phyloP scores from a whole-genome alignment of 768 basidiomycete genomes.

The Leucosporidium yakuticum region DNA sequence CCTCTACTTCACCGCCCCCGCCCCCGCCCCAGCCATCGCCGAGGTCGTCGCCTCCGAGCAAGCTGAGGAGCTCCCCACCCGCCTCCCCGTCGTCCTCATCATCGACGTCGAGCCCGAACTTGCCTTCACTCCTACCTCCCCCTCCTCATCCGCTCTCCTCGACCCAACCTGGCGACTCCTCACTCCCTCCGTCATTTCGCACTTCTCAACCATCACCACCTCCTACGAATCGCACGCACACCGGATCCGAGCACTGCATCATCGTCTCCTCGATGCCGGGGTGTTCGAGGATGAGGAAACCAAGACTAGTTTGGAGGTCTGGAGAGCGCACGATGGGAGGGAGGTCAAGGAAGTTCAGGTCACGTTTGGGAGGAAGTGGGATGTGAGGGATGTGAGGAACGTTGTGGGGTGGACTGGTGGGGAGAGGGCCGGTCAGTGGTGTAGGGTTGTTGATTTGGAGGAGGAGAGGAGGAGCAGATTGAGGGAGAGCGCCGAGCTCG shows the following conservation, averaged over 20 bases:
- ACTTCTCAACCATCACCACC: constrained; percentile 3
- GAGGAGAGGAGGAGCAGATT: not conserved
- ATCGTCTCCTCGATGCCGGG: constrained; percentile 21
- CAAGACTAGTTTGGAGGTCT: too few species aligned
- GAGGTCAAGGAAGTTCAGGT: not conserved
- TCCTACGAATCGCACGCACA: constrained; percentile 22
- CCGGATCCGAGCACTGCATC: constrained; percentile 15
- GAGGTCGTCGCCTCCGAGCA: not conserved
- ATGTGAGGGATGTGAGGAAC: not conserved
- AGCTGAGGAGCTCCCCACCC: not conserved
- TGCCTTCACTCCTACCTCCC: not conserved
- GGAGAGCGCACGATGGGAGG: not conserved
- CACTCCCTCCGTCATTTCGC: constrained; percentile 6
- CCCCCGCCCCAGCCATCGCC: not conserved
- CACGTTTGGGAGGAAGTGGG: not conserved
- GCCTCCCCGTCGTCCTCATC: constrained; percentile 21
- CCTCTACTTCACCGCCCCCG: constrained; percentile 16
- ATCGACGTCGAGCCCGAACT: constrained; percentile 30
- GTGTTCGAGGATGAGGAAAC: constrained; percentile 12
- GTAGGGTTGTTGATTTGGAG: not conserved
- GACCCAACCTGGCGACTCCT: constrained; percentile 22
- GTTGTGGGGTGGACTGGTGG: not conserved
- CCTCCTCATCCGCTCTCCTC: constrained; percentile 3
- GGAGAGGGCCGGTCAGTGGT: not conserved
- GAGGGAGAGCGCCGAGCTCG: too few species aligned